Base-by-base conservation (phyloP, 2,329 filamentous ascomycete genomes). In the Rhexocercosporidium sp. region DNA sequence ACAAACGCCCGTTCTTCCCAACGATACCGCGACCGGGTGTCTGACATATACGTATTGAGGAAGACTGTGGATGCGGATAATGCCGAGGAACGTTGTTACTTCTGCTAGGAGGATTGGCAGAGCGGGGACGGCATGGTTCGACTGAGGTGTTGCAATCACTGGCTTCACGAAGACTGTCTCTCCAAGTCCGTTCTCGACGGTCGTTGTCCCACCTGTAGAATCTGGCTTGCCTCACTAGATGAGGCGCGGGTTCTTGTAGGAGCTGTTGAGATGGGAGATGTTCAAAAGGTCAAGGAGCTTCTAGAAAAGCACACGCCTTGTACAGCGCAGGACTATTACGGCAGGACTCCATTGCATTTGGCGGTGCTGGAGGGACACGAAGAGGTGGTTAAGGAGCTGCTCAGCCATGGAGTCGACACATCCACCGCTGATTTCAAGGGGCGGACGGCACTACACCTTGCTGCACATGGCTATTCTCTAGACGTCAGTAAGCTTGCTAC, bases 231-330 rank as follows among this genome's bases (percentile, higher is more conserved):
- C 29, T 31, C 29, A 31, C 29, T 31, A 31, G 29, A 31, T 31
- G 29, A 31, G 29, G 29, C 29, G 29, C 29, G 29, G 29, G 29
- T 31, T 31, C 29, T 31, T 31, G 29, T 31, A 59, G 54, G 54
- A 41, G 31, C 34, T 44, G 56, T 37, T 59, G 20, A 18, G 14
- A 29, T 29, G 37, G 57, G 57, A 60, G 39, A 60, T 46, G 57
- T 60, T 60, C 39, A 27, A 29, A 60, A 60, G 9, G 39, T 60
- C 27, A 60, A 16, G 57, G 57, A 60, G 57, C 57, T 60, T 47
- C 9, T 60, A 25, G 57, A 59, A 59, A 59, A 59, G 56, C 54
- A 59, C 16, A 59, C 54, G 20, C 25, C 31, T 59, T 59, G 54
- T 11, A 59, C 54, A 59, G 29, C 11, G 20, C 53, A n/a, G n/a